Evolutionary conservation across 192 early-diverging fungal species (phyloP).

Genomic region (Coemansia umbellata): DNA sequence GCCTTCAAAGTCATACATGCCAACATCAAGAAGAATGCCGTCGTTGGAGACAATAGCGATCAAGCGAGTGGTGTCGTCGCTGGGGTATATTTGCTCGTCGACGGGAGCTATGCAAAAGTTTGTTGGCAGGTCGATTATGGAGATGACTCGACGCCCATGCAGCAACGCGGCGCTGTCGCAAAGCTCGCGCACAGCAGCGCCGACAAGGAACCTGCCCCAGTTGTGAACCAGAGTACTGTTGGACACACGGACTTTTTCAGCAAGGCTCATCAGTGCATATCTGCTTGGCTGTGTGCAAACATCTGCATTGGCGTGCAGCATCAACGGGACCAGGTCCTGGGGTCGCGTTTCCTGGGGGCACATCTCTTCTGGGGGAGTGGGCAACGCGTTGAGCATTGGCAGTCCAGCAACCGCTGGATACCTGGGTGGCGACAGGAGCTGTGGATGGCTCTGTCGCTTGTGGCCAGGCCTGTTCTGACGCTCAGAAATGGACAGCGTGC

Average conservation of each 20-base stretch:
- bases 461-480: no score
- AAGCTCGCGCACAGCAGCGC: conserved; percentile 31
- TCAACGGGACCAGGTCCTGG: conserved; percentile 4
- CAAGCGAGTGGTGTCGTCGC: conserved; percentile 36
- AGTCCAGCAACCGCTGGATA: background rate
- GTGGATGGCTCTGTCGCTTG: no score
- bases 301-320: conserved; percentile 1
- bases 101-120: conserved; percentile 46
- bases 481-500: no score
- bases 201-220: conserved; percentile 40
- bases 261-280: conserved; percentile 23
- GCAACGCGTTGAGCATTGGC: conserved; percentile 8
- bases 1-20: conserved; percentile 40
- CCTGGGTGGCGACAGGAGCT: no score
- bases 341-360: background rate
- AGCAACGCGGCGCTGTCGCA: conserved; percentile 9
- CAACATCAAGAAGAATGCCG: conserved; percentile 34
- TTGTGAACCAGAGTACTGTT: conserved; percentile 39
- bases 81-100: conserved; percentile 43
- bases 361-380: conserved; percentile 28
- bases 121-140: conserved; percentile 35
- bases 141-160: conserved; percentile 11
- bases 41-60: conserved; percentile 35
- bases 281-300: conserved; percentile 13
- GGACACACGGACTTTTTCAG: conserved; percentile 39